Evolutionary conservation across 805 yeast genomes (phyloP), one percentile per base, ranked within the genome.

Genomic region (Candida sonorensis): DNA sequence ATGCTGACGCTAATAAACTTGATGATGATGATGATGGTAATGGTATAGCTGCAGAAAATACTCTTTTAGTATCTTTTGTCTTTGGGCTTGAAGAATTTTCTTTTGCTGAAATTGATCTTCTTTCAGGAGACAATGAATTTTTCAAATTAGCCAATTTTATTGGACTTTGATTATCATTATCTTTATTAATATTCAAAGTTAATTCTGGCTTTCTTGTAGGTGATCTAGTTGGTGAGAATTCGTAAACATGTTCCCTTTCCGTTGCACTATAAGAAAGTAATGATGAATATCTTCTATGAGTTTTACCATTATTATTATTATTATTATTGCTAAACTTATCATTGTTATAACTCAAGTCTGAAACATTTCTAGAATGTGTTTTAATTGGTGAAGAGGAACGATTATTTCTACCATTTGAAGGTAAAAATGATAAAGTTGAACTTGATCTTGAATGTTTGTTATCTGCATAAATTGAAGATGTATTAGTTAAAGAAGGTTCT

Each of bases 201-300:
- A 23, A 30, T 9, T 31, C 38, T 23, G 26, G 27, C 19, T 23
- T 31, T 35, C 36, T 29, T 15, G 30, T 25, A 17, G 50, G 40
- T 16, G 36, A 35, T 31, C 41, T 38, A 10, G 38, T 32, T 16
- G 48, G 44, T 4, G 44, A 29, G 17, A 31, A 35, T 23, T 42
- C 44, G 30, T 41, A 36, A 27, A 50, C 42, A 23, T 47, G 40
- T 18, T 36, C 50, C 31, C 49, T 39, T 27, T 37, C 49, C 9
- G 46, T 27, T 12, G 50, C 51, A 25, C 42, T 36, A 20, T 42
- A 76, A 32, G 75, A 69, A 37, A 76, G 66, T 23, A 77, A 56
- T 0, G 84, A 76, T 0, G 82, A 75, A 37, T 74, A 77, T 40
- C 84, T 67, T 45, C 72, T 70, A 48, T 77, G 82, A 5, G 41